Conservation (phyloP, 148 eudicot genomes). For the Chenopodium formosanum region DNA sequence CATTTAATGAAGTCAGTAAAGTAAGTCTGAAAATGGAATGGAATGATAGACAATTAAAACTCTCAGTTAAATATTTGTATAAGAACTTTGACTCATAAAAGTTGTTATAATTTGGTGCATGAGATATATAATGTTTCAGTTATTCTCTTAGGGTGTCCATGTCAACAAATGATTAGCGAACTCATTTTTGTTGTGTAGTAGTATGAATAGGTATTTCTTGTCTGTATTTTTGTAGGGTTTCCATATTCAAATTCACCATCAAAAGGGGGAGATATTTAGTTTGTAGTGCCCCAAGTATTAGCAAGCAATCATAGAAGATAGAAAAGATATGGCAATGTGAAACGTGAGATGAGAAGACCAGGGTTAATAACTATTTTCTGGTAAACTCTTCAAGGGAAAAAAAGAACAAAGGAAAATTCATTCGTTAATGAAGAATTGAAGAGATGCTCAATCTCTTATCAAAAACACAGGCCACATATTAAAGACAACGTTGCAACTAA, state of each 20-base stretch:
- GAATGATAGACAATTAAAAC: too few relatives aligned
- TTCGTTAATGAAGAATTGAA: background rate
- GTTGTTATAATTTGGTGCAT: too few relatives aligned
- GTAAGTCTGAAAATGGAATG: too few relatives aligned
- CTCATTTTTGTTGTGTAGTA: too few relatives aligned
- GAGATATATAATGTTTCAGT: too few relatives aligned
- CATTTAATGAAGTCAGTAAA: too few relatives aligned
- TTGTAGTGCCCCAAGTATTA: background rate
- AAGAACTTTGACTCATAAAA: too few relatives aligned
- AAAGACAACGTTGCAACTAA: slow-evolving; percentile 35
- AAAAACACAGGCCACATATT: background rate
- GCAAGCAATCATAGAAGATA: background rate
- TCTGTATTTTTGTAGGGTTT: background rate
- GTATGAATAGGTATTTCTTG: too few relatives aligned
- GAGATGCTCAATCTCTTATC: background rate
- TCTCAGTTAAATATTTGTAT: too few relatives aligned
- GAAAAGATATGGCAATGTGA: background rate
- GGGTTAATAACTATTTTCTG: background rate
- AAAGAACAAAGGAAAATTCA: background rate
- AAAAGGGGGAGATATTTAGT: background rate
- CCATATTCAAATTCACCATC: background rate
- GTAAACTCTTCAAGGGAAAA: background rate
- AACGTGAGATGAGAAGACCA: slow-evolving; percentile 2
- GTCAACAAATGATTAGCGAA: too few relatives aligned
- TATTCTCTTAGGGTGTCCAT: too few relatives aligned